Base-by-base conservation (phyloP, 352 stramenopile genomes). In the Peronospora farinosa region DNA sequence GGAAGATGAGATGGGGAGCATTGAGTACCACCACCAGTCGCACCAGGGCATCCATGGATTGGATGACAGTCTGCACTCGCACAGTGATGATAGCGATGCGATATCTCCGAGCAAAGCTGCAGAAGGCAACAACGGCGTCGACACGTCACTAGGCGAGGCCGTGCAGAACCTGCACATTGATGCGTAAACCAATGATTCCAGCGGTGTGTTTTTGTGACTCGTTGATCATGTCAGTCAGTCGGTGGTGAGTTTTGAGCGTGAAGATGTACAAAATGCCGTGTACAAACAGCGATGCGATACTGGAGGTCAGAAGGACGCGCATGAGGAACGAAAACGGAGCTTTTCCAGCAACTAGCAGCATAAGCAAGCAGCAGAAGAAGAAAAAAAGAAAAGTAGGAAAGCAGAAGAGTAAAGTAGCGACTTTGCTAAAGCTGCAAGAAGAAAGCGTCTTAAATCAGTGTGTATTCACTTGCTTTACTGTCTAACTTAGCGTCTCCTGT, bases 161-260 rank as follows among this genome's bases (percentile, higher is more conserved):
- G 78, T 89, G 54, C 69, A 84, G 51, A 77, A 82, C 40, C 56
- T 89, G 60, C 75, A 69, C 62, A 75, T 89, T 56, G 78, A 85
- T 38, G 61, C 59, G 48, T 74, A 69, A 66, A 31, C 11, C 12
- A 31, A 43, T 32, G 44, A 48, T 28, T 17, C 25, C 23, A 31
- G 67, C 21, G 60, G 67, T 47, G 70, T 87, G 51, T 65, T 65
- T 58, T 57, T 63, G 61, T 66, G 51, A 63, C 57, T 66, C 57
- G 56, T 70, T 52, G 42, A 49, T 69, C 51, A 60, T 65, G 57
- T 70, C 51, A 63, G 48, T 53, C 55, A 54, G 57, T 65, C 39
- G 31, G 51, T 69, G 62, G 62, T 67, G 57, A 63, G 62, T 66
- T 63, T 69, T 57, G 53, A 64, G 49, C 48, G 57, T 64, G 43